phyloP scores from a whole-genome alignment of 2,329 filamentous ascomycete species.

The Fusarium nisikadoi region DNA sequence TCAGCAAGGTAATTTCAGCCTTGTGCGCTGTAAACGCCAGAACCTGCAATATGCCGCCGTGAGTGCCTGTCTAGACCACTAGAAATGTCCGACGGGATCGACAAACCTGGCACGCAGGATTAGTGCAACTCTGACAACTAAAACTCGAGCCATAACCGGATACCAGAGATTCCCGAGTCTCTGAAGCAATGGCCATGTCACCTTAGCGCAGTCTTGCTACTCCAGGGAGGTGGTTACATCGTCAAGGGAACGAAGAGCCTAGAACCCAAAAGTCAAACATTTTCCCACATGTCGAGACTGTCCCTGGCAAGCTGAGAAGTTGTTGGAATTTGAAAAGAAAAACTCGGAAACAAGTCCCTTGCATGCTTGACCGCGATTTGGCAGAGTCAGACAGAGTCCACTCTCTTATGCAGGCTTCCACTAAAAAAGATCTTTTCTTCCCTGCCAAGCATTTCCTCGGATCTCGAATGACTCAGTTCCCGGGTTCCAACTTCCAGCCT shows the following conservation, averaged over 20 bases:
- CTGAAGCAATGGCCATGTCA: background rate
- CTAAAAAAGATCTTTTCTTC: conserved; percentile 9
- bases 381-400: background rate
- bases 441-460: conserved; percentile 12
- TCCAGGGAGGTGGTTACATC: background rate
- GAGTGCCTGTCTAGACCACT: background rate
- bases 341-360: conserved; percentile 3
- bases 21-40: conserved; percentile 4
- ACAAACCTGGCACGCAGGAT: conserved; percentile 4
- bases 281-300: conserved; percentile 3
- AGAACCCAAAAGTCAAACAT: conserved; percentile 16
- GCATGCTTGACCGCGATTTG: conserved; percentile 30
- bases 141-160: conserved; percentile 10
- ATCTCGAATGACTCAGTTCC: conserved; percentile 30
- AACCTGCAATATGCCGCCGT: background rate
- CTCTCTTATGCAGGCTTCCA: conserved; percentile 3
- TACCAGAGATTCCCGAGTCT: conserved; percentile 4
- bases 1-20: conserved; percentile 15
- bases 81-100: conserved; percentile 33
- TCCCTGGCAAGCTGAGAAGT: conserved; percentile 6
- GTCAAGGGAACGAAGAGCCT: conserved; percentile 7
- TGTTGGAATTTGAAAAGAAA: background rate
- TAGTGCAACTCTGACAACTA: conserved; percentile 32
- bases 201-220: background rate
- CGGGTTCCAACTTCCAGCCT: background rate